Evolutionary conservation across 2,329 filamentous ascomycete species (phyloP), one percentile per base, ranked within the genome.

Genomic region (Colletotrichum sojae): DNA sequence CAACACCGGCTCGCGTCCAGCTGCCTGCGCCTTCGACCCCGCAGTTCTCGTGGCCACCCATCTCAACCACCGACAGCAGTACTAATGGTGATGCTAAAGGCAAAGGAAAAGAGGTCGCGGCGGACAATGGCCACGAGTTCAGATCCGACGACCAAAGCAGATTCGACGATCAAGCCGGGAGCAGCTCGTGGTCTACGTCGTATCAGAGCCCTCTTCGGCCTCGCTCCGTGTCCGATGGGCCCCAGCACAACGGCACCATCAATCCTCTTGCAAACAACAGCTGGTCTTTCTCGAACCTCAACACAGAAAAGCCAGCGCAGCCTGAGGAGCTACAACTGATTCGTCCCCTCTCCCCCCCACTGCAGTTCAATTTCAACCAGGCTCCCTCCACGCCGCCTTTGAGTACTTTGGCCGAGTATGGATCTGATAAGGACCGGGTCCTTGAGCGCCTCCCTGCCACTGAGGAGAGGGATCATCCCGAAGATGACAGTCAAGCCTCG

Each of bases 181-280:
- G 49, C 39, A 58, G 58, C 9, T 63, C 25, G 51, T 56, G 16
- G 22, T 36, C 43, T 3, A 59, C 45, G 54, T 20, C 53, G n/a
- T 63, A 48, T 54, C 65, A 71, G 36, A 71, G 70, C 52, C 71
- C 73, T 6, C 63, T 75, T 18, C 79, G 88, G 45, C 86, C 85
- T 18, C 82, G 89, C 51, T 83, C 89, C 31, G 81, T 84, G 57
- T 90, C 89, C 0, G 89, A 90, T 73, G 88, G 88, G 0, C 86
- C 86, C 4, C 81, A 80, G 51, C 75, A 77, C 6, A 80, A 79
- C 4, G 78, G 82, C 9, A 77, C 78, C 2, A 79, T 85, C 61
- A 86, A 89, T 58, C 85, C 86, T 0, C 75, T 91, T 16, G 88
- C 84, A 1, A 88, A 88, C 74, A 90, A 90, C 71, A 90, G 80